A percentile compares a stretch with the other conserved stretches of the same genome.
These are phyloP conservation scores for Rhododendron simsii DNA, from an alignment of 148 eudicot species.

Conservation along the genomic window DNA sequence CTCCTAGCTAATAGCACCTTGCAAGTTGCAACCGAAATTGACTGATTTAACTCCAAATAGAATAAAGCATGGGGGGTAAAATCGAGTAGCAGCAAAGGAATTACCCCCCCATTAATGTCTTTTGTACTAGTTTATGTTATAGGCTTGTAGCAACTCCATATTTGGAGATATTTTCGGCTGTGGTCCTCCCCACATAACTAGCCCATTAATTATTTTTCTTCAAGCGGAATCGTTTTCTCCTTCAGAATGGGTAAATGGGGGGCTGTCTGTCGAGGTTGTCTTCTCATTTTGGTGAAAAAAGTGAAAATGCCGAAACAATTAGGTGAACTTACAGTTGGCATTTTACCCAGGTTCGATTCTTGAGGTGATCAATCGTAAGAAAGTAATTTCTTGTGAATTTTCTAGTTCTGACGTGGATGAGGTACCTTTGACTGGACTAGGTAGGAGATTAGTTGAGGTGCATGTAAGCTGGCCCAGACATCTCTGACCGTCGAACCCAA, in stretches of 20 bases:
- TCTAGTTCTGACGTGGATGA: no score
- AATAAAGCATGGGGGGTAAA: not conserved
- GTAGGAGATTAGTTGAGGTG: not conserved
- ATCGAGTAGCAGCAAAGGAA: not conserved
- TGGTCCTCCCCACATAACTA: not conserved
- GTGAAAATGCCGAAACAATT: not conserved
- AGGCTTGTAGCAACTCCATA: not conserved
- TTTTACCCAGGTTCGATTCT: not conserved
- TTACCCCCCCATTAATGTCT: not conserved
- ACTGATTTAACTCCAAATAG: not conserved
- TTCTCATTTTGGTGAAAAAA: not conserved
- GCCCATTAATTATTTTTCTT: not conserved
- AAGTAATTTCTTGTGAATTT: no score
- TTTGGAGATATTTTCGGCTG: not conserved
- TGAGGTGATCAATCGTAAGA: no score
- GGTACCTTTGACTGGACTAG: not conserved
- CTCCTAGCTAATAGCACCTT: not conserved
- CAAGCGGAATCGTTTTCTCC: not conserved
- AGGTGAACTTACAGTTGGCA: not conserved
- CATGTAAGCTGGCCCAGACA: no score
- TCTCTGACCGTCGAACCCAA: not conserved
- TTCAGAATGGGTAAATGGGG: not conserved
- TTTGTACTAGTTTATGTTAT: not conserved
- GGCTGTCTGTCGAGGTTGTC: not conserved
- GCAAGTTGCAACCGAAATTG: not conserved